These are phyloP conservation scores for Scytalidium sp. DNA, from an alignment of 2,329 filamentous ascomycete species.

Conservation along the genomic window DNA sequence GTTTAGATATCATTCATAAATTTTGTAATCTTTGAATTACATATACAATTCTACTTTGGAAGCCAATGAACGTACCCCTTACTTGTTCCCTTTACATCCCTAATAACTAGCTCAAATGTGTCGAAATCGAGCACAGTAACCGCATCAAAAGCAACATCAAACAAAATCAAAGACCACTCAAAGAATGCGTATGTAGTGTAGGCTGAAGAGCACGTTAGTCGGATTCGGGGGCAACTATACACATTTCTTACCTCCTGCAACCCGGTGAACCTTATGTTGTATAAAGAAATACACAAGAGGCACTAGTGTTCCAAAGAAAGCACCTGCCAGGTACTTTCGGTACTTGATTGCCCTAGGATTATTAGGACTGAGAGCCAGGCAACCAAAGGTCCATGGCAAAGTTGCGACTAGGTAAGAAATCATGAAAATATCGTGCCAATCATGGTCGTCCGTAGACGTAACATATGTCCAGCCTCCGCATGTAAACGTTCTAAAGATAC, in stretches of 20 bases:
- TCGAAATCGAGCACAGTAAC: conserved; percentile 91
- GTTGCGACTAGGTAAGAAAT: conserved; percentile 95
- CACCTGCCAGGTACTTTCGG: conserved; percentile 75
- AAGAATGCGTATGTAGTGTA: conserved; percentile 98
- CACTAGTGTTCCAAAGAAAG: conserved; percentile 88
- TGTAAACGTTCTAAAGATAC: conserved; percentile 83
- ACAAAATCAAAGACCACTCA: conserved; percentile 91
- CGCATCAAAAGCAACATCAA: conserved; percentile 95
- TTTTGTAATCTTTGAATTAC: conserved; percentile 18
- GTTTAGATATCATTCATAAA: conserved; percentile 28
- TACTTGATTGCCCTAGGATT: conserved; percentile 83
- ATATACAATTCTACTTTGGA: conserved; percentile 71
- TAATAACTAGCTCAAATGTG: conserved; percentile 81
- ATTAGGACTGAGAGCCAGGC: conserved; percentile 80
- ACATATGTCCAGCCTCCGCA: conserved; percentile 99
- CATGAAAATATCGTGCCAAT: conserved; percentile 99
- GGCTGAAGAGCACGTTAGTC: conserved; percentile 50
- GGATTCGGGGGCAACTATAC: background rate
- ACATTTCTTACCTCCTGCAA: conserved; percentile 75
- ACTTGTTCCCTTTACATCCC: conserved; percentile 84
- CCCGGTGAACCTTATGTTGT: conserved; percentile 94
- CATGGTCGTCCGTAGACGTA: conserved; percentile 95
- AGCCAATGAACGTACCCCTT: conserved; percentile 99
- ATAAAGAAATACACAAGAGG: conserved; percentile 97
- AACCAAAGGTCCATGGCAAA: conserved; percentile 91